phyloP scores from a whole-genome alignment of 2,329 filamentous ascomycete genomes.

The Fusarium sp. region DNA sequence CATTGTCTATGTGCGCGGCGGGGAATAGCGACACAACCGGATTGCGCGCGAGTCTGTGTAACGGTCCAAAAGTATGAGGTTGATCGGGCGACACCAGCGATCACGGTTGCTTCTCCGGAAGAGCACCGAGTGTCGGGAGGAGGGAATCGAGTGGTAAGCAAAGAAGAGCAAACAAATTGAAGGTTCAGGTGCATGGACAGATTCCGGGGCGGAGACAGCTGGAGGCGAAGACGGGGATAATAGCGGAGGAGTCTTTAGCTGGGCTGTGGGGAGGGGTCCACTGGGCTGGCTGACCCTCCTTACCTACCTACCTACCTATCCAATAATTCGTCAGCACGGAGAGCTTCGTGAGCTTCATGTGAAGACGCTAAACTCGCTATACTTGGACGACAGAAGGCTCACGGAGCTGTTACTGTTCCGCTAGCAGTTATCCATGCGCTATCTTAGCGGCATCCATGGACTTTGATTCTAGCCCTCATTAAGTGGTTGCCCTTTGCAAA shows the following conservation, averaged over 20 bases:
- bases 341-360: slow-evolving; percentile 16
- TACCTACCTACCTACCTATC: too few relatives aligned
- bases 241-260: slow-evolving; percentile 29
- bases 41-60: slow-evolving; percentile 28
- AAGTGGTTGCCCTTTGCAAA: neutral
- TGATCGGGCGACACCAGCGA: slow-evolving; percentile 11
- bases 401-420: too few relatives aligned
- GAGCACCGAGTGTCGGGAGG: slow-evolving; percentile 18
- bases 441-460: too few relatives aligned
- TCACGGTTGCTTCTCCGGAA: slow-evolving; percentile 5
- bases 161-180: slow-evolving; percentile 27
- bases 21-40: slow-evolving; percentile 33
- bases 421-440: too few relatives aligned
- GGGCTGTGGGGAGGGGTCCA: slow-evolving; percentile 33
- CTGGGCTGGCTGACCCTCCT: slow-evolving; percentile 25
- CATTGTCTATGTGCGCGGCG: slow-evolving; percentile 42
- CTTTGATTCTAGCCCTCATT: too few relatives aligned
- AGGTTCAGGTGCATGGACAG: slow-evolving; percentile 11
- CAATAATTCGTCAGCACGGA: slow-evolving; percentile 32
- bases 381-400: too few relatives aligned
- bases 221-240: slow-evolving; percentile 15
- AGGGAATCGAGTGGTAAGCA: slow-evolving; percentile 13
- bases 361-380: slow-evolving; percentile 18
- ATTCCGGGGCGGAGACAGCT: slow-evolving; percentile 28
- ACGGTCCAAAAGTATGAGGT: slow-evolving; percentile 14